Conservation (phyloP, 345 rosid genomes). For the Eucalyptus erythrocorys region DNA sequence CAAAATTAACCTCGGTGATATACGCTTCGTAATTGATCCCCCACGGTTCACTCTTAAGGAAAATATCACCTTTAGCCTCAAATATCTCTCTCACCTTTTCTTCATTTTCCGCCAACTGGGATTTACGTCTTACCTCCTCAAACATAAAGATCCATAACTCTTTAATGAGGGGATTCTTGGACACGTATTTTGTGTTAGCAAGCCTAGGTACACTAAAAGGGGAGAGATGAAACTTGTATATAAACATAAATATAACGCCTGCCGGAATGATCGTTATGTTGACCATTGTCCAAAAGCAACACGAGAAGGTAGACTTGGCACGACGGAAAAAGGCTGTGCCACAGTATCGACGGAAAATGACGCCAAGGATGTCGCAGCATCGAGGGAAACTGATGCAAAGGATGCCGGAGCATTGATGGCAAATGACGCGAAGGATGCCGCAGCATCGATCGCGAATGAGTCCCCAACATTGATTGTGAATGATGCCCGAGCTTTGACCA, state of each 20-base stretch:
- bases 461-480: fast-evolving
- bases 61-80: background rate
- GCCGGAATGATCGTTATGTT: no score
- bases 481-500: fast-evolving
- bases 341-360: no score
- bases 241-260: no score
- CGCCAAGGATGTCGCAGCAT: no score
- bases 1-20: no score
- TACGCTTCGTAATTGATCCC: fast-evolving
- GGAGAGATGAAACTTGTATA: no score
- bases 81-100: fast-evolving
- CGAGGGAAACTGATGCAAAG: fast-evolving
- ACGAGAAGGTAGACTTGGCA: fast-evolving
- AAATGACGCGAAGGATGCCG: no score
- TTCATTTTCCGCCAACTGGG: fast-evolving
- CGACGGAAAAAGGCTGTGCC: no score
- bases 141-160: background rate
- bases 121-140: background rate
- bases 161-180: background rate
- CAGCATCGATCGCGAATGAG: fast-evolving
- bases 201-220: no score
- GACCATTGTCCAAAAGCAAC: no score
- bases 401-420: no score
- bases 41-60: background rate
- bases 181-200: background rate